Evolutionary conservation across 495 filamentous ascomycete genomes (phyloP).

Genomic region (Penicillium pulvis): DNA sequence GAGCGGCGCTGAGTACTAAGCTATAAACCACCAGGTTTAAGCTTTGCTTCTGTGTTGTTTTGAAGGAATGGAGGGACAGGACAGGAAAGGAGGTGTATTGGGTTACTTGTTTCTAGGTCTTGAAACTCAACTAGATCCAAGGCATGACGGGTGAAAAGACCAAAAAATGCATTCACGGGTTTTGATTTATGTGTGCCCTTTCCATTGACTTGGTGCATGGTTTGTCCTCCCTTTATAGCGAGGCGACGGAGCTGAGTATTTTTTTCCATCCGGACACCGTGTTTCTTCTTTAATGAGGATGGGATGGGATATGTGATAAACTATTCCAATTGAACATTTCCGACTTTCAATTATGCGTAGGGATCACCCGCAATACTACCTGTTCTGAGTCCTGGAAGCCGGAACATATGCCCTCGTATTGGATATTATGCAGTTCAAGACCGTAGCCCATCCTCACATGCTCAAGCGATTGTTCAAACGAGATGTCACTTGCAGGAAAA

Average conservation of each 20-base stretch:
- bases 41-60: slow-evolving; percentile 25
- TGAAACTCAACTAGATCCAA: slow-evolving; percentile 36
- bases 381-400: background rate
- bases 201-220: slow-evolving; percentile 27
- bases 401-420: background rate
- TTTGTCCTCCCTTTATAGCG: slow-evolving; percentile 24
- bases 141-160: slow-evolving; percentile 35
- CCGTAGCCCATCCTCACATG: background rate
- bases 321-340: slow-evolving; percentile 34
- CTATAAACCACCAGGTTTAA: slow-evolving; percentile 1
- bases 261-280: slow-evolving; percentile 24
- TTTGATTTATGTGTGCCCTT: slow-evolving; percentile 33
- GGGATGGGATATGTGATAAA: slow-evolving; percentile 35
- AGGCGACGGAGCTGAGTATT: slow-evolving; percentile 27
- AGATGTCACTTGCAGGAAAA: too few relatives aligned
- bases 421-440: background rate
- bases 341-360: slow-evolving; percentile 18
- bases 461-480: background rate
- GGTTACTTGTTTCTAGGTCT: slow-evolving; percentile 35
- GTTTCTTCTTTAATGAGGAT: slow-evolving; percentile 37
- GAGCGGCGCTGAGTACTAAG: slow-evolving; percentile 79
- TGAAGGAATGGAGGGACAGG: slow-evolving; percentile 11
- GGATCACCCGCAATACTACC: background rate
- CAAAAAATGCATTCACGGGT: slow-evolving; percentile 40
- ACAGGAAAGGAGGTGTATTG: slow-evolving; percentile 29